Conservation (phyloP, 2,329 filamentous ascomycete genomes). For the Paecilomyces dactylethromorphus region DNA sequence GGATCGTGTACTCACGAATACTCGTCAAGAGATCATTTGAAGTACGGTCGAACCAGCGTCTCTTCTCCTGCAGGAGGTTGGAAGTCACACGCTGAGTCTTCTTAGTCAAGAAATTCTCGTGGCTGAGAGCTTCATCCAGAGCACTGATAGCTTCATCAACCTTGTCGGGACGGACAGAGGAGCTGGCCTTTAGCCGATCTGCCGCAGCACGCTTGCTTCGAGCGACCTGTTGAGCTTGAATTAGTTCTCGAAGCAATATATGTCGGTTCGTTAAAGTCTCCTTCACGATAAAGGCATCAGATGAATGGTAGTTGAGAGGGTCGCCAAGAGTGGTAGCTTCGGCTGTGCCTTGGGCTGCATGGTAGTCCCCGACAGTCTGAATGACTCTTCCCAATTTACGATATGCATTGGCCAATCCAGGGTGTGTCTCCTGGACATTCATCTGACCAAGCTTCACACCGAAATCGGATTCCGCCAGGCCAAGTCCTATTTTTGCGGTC, state of each 20-base stretch:
- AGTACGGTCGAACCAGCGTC: conserved; percentile 85
- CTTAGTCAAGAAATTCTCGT: conserved; percentile 72
- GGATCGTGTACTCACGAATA: conserved; percentile 85
- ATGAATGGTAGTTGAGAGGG: conserved; percentile 87
- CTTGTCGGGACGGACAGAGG: conserved; percentile 85
- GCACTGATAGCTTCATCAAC: conserved; percentile 94
- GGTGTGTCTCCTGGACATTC: conserved; percentile 83
- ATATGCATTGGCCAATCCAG: conserved; percentile 81
- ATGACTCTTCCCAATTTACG: conserved; percentile 91
- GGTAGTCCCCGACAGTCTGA: conserved; percentile 88
- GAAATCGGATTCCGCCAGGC: conserved; percentile 85
- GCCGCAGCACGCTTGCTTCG: conserved; percentile 77
- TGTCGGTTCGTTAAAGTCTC: conserved; percentile 97
- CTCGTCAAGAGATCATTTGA: conserved; percentile 74
- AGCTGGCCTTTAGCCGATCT: conserved; percentile 79
- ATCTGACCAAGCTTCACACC: conserved; percentile 84
- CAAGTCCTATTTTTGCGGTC: conserved; percentile 58
- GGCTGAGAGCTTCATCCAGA: conserved; percentile 76
- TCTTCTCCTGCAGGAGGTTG: conserved; percentile 81
- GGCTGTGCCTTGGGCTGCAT: conserved; percentile 91
- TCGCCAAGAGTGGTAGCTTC: conserved; percentile 94
- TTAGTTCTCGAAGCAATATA: conserved; percentile 85
- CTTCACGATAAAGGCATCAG: conserved; percentile 95
- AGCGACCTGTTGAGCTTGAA: conserved; percentile 82
- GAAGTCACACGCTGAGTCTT: conserved; percentile 86